Percentiles rank a stretch among this genome's conserved stretches.
Conservation (phyloP, 345 rosid genomes). For the Eucalyptus cladocalyx region DNA sequence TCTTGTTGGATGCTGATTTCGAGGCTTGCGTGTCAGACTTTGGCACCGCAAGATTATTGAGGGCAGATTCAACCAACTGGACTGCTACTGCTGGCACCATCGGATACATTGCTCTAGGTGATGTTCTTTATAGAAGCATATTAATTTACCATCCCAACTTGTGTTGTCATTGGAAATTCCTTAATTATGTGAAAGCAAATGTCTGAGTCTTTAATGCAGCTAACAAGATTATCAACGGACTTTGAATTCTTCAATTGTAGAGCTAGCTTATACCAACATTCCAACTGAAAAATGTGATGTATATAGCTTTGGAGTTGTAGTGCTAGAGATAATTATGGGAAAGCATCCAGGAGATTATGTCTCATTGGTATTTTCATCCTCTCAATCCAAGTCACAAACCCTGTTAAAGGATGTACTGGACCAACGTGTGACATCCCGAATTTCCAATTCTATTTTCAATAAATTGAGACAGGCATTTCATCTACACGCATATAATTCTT, state of each 20-base stretch:
- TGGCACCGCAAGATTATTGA: background rate
- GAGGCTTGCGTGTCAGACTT: background rate
- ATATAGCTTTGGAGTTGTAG: constrained; percentile 3
- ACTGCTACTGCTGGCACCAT: background rate
- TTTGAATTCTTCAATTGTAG: background rate
- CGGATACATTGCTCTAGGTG: constrained; percentile 17
- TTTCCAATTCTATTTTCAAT: too few relatives aligned
- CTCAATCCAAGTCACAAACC: background rate
- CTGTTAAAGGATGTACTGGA: background rate
- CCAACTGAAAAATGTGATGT: constrained; percentile 1
- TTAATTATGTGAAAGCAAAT: background rate
- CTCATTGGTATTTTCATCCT: background rate
- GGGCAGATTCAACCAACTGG: background rate
- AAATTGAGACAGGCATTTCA: too few relatives aligned
- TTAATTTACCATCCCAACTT: background rate
- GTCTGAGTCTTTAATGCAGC: background rate
- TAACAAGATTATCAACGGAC: too few relatives aligned
- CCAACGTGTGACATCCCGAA: too few relatives aligned
- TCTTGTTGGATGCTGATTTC: background rate
- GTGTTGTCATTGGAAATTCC: background rate
- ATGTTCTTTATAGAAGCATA: too few relatives aligned
- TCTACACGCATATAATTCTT: too few relatives aligned
- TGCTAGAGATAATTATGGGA: background rate
- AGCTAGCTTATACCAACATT: constrained; percentile 1
- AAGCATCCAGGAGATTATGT: background rate